Conservation (phyloP, 1,284 basidiomycete genomes). For the Pseudozyma thailandica region DNA sequence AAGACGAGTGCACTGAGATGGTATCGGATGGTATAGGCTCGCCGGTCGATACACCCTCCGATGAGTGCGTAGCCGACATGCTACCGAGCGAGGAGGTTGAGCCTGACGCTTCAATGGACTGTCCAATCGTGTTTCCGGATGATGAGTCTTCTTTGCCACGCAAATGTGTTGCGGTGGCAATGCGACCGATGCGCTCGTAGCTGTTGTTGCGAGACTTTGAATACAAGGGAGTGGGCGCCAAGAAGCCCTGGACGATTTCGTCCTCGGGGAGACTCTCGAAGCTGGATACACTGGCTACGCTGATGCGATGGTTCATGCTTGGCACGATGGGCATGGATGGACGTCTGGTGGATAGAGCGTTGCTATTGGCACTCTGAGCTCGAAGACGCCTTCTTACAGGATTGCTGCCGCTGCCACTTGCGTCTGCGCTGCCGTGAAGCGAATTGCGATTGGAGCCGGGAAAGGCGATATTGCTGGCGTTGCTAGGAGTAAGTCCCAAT, state of each 20-base stretch:
- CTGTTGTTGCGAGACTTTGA: constrained; percentile 25
- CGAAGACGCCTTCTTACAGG: constrained; percentile 22
- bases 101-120: constrained; percentile 6
- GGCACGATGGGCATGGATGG: constrained; percentile 56
- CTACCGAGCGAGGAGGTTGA: constrained; percentile 18
- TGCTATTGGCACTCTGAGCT: constrained; percentile 31
- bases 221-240: constrained; percentile 11
- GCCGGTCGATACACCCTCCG: constrained; percentile 2
- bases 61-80: constrained; percentile 13
- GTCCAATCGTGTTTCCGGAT: constrained; percentile 1
- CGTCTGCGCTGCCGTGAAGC: background rate
- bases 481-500: constrained; percentile 41
- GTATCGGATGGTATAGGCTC: constrained; percentile 10
- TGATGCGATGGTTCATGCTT: constrained; percentile 47
- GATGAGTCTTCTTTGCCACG: constrained; percentile 7
- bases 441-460: constrained; percentile 10
- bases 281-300: constrained; percentile 55
- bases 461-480: constrained; percentile 16
- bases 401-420: constrained; percentile 7
- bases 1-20: constrained; percentile 7
- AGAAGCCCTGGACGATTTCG: constrained; percentile 47
- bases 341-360: constrained; percentile 25
- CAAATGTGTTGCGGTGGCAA: constrained; percentile 2
- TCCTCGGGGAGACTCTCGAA: constrained; percentile 64
- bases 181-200: constrained; percentile 34